Evolutionary conservation across 805 yeast species (phyloP).

Genomic region (Yamadazyma takamatsuzukensis): DNA sequence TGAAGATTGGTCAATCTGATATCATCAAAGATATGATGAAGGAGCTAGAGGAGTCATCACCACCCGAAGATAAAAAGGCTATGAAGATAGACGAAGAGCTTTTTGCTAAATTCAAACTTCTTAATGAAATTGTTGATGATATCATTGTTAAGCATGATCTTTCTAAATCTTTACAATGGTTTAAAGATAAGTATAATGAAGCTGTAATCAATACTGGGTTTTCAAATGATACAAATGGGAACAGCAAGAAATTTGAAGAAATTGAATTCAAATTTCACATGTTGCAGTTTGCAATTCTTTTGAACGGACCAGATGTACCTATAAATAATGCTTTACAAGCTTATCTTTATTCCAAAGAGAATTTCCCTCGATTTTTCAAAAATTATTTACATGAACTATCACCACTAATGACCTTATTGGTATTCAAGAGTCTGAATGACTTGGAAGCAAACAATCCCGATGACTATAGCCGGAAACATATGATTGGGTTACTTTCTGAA

Average conservation of each 20-base stretch:
- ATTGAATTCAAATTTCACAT: conserved; percentile 41
- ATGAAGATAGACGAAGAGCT: conserved; percentile 19
- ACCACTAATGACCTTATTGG: conserved; percentile 30
- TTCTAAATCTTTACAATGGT: conserved; percentile 30
- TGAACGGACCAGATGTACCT: conserved; percentile 17
- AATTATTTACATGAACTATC: conserved; percentile 31
- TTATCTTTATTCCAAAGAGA: conserved; percentile 33
- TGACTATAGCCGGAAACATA: conserved; percentile 14
- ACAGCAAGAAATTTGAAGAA: conserved; percentile 10
- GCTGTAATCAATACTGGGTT: conserved; percentile 1
- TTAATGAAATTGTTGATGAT: conserved; percentile 33
- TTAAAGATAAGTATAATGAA: conserved; percentile 20
- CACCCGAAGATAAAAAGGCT: conserved; percentile 13
- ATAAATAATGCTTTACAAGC: conserved; percentile 28
- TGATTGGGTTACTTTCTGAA: conserved; percentile 17
- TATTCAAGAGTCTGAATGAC: conserved; percentile 12
- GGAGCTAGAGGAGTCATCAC: too few species aligned
- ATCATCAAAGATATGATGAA: conserved; percentile 27
- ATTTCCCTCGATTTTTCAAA: conserved; percentile 30
- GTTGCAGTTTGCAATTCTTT: conserved; percentile 32
- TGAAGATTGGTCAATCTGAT: conserved; percentile 39
- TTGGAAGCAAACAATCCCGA: conserved; percentile 8
- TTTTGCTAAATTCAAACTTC: conserved; percentile 23
- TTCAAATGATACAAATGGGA: not conserved
- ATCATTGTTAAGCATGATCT: conserved; percentile 30